Conservation (phyloP, 2,329 filamentous ascomycete genomes). For the Talaromyces sp. region DNA sequence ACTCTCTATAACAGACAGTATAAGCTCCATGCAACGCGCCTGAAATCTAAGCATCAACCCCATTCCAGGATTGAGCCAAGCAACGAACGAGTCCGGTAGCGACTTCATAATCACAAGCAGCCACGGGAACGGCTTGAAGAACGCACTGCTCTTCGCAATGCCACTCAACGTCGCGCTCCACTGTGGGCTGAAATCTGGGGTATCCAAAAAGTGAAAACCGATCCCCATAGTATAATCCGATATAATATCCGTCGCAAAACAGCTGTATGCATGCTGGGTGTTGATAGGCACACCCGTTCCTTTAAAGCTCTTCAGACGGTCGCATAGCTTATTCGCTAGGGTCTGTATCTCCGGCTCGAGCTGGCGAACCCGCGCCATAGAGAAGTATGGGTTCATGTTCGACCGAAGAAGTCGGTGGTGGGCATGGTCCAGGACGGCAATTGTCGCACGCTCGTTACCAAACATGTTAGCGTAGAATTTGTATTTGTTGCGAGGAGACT, state of each 20-base stretch:
- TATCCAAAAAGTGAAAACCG: constrained; percentile 32
- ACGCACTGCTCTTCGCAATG: constrained; percentile 23
- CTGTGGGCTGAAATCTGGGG: constrained; percentile 29
- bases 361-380: constrained; percentile 27
- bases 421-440: constrained; percentile 30
- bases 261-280: constrained; percentile 35
- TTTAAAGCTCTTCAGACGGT: constrained; percentile 23
- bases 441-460: constrained; percentile 30
- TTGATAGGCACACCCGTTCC: constrained; percentile 22
- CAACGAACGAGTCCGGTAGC: constrained; percentile 32
- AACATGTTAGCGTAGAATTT: constrained; percentile 29
- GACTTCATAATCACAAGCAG: constrained; percentile 27
- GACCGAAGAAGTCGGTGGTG: constrained; percentile 33
- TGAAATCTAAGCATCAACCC: constrained; percentile 25
- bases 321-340: constrained; percentile 27
- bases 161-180: constrained; percentile 31
- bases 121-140: constrained; percentile 30
- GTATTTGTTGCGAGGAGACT: constrained; percentile 32
- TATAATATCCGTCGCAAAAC: constrained; percentile 47
- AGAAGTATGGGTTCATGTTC: constrained; percentile 38
- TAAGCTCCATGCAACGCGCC: constrained; percentile 19
- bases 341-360: constrained; percentile 25
- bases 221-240: constrained; percentile 42
- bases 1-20: constrained; percentile 17
- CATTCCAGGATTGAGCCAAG: constrained; percentile 22